These are phyloP conservation scores for Nicotiana otophora DNA, from an alignment of 257 asterid species.

Conservation along the genomic window DNA sequence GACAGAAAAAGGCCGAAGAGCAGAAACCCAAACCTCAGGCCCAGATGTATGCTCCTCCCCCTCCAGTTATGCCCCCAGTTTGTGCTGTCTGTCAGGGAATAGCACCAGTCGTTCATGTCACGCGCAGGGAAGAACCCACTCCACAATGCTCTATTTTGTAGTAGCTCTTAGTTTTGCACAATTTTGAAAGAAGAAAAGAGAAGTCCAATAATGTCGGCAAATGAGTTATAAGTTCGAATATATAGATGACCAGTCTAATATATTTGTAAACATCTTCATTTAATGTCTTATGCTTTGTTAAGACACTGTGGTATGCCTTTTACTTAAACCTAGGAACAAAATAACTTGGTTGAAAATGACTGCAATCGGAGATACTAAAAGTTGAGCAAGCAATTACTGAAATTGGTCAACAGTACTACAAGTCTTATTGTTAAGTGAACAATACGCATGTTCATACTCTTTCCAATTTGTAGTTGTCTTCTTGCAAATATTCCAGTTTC, in stretches of 20 bases:
- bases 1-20: conserved; percentile 21
- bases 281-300: neutral
- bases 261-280: neutral
- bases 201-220: neutral
- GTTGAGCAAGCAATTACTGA: too few species aligned
- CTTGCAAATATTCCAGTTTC: too few species aligned
- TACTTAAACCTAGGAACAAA: too few species aligned
- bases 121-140: conserved; percentile 11
- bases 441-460: too few species aligned
- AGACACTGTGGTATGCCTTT: neutral
- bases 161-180: neutral
- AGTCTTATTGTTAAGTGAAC: too few species aligned
- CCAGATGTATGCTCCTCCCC: conserved; percentile 10
- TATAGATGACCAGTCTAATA: neutral
- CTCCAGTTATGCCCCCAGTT: neutral
- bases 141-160: conserved; percentile 15
- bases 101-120: conserved; percentile 7
- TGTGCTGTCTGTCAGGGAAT: conserved; percentile 3
- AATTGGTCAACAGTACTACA: too few species aligned
- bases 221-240: neutral
- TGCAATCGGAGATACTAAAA: too few species aligned
- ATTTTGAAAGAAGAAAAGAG: neutral
- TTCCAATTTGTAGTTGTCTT: too few species aligned
- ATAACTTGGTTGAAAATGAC: too few species aligned
- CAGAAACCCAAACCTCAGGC: neutral